These are phyloP conservation scores for Kodamaea jinghongensis DNA, from an alignment of 805 yeast species.

Conservation along the genomic window DNA sequence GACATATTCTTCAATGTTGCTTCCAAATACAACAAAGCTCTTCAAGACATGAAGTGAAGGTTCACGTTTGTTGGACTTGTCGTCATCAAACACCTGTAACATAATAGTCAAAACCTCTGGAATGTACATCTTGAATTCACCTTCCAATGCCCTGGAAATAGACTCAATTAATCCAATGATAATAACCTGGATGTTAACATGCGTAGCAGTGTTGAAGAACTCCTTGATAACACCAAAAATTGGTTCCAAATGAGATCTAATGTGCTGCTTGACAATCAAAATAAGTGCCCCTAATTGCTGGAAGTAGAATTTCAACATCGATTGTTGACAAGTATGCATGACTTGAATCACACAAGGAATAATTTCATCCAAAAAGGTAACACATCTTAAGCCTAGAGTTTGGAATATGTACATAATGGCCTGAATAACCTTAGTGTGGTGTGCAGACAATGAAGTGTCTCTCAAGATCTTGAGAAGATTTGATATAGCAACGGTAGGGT, in stretches of 20 bases:
- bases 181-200: constrained; percentile 66
- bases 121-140: constrained; percentile 84
- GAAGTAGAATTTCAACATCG: constrained; percentile 82
- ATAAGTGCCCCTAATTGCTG: constrained; percentile 82
- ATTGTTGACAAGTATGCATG: constrained; percentile 75
- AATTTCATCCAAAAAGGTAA: constrained; percentile 81
- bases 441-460: constrained; percentile 80
- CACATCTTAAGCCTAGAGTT: constrained; percentile 83
- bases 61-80: constrained; percentile 55
- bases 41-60: constrained; percentile 73
- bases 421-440: constrained; percentile 91
- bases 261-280: constrained; percentile 82
- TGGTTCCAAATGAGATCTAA: constrained; percentile 74
- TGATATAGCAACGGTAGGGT: constrained; percentile 90
- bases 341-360: constrained; percentile 85
- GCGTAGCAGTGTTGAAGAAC: constrained; percentile 50
- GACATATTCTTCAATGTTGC: constrained; percentile 82
- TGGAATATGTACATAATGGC: constrained; percentile 90
- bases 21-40: constrained; percentile 82
- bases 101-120: constrained; percentile 76
- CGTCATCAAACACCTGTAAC: constrained; percentile 72
- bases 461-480: constrained; percentile 79
- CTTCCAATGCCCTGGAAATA: constrained; percentile 80
- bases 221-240: constrained; percentile 75
- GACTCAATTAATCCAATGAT: constrained; percentile 80